phyloP scores from a whole-genome alignment of 139 green algal genomes.

The Ettlia oleoabundans region DNA sequence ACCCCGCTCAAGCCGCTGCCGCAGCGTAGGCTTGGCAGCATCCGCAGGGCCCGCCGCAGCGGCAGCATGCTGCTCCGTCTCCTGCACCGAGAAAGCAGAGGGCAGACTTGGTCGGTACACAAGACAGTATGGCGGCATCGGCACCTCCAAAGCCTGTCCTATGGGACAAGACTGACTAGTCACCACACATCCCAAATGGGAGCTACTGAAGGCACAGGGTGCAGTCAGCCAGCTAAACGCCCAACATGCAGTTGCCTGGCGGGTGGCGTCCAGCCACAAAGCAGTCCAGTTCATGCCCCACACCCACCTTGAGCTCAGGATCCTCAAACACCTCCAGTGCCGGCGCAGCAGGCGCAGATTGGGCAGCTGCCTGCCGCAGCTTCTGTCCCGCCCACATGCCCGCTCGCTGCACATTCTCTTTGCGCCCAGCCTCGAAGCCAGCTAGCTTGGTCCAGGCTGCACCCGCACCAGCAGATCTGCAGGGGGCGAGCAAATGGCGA shows the following conservation, averaged over 20 bases:
- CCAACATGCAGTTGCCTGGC: neutral
- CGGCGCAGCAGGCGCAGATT: constrained; percentile 28
- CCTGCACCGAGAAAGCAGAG: no score
- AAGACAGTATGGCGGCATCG: no score
- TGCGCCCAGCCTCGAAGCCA: constrained; percentile 47
- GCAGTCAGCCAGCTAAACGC: no score
- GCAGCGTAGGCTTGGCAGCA: constrained; percentile 45
- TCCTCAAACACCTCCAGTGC: constrained; percentile 52
- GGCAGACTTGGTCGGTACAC: no score
- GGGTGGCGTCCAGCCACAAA: neutral
- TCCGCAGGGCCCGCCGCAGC: neutral
- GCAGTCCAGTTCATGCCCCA: neutral
- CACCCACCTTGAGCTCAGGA: constrained; percentile 46
- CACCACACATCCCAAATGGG: no score
- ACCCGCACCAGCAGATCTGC: constrained; percentile 12
- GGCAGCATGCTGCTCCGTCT: neutral
- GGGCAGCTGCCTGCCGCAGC: constrained; percentile 46
- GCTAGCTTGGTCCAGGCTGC: constrained; percentile 34
- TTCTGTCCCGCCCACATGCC: constrained; percentile 49
- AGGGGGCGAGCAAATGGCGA: no score
- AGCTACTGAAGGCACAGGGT: no score
- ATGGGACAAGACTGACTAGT: no score
- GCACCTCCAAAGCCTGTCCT: no score
- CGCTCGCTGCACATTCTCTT: constrained; percentile 60
- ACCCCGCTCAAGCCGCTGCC: constrained; percentile 40